Evolutionary conservation across 2,329 filamentous ascomycete genomes (phyloP), one percentile per base, ranked within the genome.

Genomic region (Aureobasidium sp.): DNA sequence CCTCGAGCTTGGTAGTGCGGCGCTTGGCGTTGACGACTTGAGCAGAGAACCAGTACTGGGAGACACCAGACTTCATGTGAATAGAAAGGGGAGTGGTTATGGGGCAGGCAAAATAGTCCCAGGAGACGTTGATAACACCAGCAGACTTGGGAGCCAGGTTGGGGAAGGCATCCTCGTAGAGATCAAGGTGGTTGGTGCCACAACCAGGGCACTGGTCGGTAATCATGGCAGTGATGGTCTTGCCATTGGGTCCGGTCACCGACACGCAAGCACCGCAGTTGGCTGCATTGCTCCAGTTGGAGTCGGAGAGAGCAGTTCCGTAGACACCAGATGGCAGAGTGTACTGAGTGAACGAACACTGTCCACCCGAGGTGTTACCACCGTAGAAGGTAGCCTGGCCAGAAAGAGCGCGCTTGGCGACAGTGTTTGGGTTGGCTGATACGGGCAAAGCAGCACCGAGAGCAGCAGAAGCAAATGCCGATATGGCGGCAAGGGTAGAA

Each of bases 291-390:
- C 79, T 72, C 86, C 86, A 89, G 66, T 79, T 81, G 3, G 77
- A 74, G 42, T 79, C 79, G 0, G 85, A 84, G 55, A 85, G 78
- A 1, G 87, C 86, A 11, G 84, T 85, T 61, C 87, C 86, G 67
- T 77, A 83, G 62, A 88, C 72, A 14, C 77, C 76, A 12, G 79
- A 76, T 7, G 86, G 85, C 29, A 88, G 75, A 2, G 79, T 85
- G 75, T 87, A 87, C 56, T 79, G 82, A 8, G 78, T 76, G 77
- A 88, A 87, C 14, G 81, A 84, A 73, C 86, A 89, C 63, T 78
- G 80, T 64, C 86, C 86, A 27, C 63, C 64, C 41, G 57, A 55
- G 11, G 63, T 65, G 59, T 70, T 69, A 36, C 69, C 69, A 27
- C 68, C 68, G 48, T 70, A 69, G 64, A 67, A 68, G 20, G 67